phyloP scores from a whole-genome alignment of 2,329 filamentous ascomycete species.

The Colletotrichum siamense region DNA sequence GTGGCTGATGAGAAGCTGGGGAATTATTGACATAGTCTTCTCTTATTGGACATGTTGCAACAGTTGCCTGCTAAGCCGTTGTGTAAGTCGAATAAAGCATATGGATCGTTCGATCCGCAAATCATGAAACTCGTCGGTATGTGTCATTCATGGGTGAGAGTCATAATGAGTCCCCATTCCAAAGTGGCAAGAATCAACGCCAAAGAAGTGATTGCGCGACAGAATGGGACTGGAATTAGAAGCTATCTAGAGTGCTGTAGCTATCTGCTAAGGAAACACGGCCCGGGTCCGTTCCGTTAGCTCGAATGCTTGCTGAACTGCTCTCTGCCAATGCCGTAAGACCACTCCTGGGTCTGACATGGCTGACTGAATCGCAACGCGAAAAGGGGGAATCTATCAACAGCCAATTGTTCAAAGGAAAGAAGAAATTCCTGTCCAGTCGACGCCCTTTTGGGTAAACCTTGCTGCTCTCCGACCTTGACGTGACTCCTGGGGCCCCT shows the following conservation, averaged over 20 bases:
- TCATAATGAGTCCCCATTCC: not conserved
- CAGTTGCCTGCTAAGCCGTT: not conserved
- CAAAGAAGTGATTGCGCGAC: not conserved
- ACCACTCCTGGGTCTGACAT: not conserved
- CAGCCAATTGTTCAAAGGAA: not conserved
- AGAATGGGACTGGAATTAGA: constrained; percentile 6
- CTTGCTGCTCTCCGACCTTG: constrained; percentile 9
- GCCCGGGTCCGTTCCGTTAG: constrained; percentile 6
- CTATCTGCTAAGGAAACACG: constrained; percentile 7
- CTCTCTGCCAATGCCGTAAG: constrained; percentile 2
- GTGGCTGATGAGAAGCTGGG: not conserved
- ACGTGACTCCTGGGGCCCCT: constrained; percentile 19
- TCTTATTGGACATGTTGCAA: not conserved
- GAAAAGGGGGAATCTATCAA: constrained; percentile 21
- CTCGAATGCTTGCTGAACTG: constrained; percentile 17
- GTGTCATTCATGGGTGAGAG: not conserved
- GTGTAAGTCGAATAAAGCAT: not conserved
- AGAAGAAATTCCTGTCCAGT: constrained; percentile 2
- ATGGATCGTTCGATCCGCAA: not conserved
- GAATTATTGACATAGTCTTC: not conserved
- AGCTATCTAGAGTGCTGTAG: constrained; percentile 18
- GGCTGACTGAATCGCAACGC: constrained; percentile 13
- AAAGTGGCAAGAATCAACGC: not conserved
- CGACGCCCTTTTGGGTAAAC: constrained; percentile 13
- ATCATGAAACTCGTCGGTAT: not conserved